Base-by-base conservation (phyloP, 805 yeast species). In the Candida taoyuanica region DNA sequence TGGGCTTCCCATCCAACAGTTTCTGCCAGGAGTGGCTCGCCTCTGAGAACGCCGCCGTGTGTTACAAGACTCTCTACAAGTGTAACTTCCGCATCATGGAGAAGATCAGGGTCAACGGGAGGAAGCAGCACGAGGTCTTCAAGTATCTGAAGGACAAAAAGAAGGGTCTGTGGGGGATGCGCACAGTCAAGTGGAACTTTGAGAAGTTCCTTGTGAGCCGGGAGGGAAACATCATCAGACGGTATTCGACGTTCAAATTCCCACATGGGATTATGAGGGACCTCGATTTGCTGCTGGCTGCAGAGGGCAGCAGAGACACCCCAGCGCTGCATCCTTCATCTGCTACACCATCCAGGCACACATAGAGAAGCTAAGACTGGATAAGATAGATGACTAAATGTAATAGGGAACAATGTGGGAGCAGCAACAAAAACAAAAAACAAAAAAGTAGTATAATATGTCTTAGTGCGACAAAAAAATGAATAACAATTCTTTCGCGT, bases 1-100 rank as follows among this genome's bases (percentile, higher is more conserved):
- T 88, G 25, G 96, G 88, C 0, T 87, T 88, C 73, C 97, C 97
- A 26, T 85, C 96, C 63, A 85, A 86, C 63, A 95, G 85, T 59
- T 88, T 88, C 58, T 89, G 81, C 17, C 65, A 74, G 51, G 83
- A 93, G 68, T 33, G 41, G 65, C 81, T 94, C 52, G 80, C 79
- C 5, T 55, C 74, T 3, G 76, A 74, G 36, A 73, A 78, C 38
- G 88, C 84, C 52, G 85, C 87, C 48, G 78, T 76, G 17, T 85
- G 84, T 66, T 88, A 96, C 63, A 63, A 74, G 32, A 56, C 70
- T 49, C 82, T 80, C 63, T 86, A 72, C 60, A 87, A 89, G 35
- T 91, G 84, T 30, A 65, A 77, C 14, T 87, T 86, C 77, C 89
- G 91, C 18, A 73, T 86, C 29, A 70, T 86, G 74, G 67, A 71